Evolutionary conservation across 2,329 filamentous ascomycete genomes (phyloP).

Genomic region (Colletotrichum tabaci): DNA sequence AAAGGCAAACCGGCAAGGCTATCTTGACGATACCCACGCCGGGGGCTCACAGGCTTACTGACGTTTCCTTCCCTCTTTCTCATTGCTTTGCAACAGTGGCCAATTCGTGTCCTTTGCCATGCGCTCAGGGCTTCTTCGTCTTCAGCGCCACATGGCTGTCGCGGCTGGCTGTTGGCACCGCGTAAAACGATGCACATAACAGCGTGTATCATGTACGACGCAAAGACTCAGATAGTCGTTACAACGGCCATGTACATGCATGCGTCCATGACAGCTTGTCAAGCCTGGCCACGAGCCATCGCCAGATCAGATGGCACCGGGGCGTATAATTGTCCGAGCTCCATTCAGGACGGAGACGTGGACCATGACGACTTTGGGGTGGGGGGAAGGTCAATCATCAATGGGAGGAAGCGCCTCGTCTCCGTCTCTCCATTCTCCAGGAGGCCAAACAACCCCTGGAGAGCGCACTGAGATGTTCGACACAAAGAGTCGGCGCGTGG

Average conservation of each 20-base stretch:
- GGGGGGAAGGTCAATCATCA: not conserved
- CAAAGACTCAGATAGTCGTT: constrained; percentile 15
- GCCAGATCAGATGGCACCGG: constrained; percentile 36
- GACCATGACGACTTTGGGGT: not conserved
- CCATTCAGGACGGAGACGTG: constrained; percentile 22
- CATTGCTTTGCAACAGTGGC: not conserved
- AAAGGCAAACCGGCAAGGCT: not conserved
- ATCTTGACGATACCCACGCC: not conserved
- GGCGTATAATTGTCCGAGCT: constrained; percentile 38
- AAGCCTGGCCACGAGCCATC: constrained; percentile 35
- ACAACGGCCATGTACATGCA: constrained; percentile 31
- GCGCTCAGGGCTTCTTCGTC: too few species aligned
- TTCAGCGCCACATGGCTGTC: not conserved
- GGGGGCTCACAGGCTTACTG: not conserved
- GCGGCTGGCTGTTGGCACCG: not conserved
- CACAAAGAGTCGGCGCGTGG: constrained; percentile 10
- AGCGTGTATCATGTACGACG: constrained; percentile 4
- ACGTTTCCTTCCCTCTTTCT: not conserved
- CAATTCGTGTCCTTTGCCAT: not conserved
- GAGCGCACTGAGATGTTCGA: constrained; percentile 7
- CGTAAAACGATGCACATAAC: not conserved
- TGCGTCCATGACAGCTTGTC: constrained; percentile 39
- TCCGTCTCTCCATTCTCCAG: not conserved
- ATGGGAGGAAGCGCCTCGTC: not conserved
- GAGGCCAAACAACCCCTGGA: not conserved